Percentiles rank a stretch among this genome's conserved stretches.
Evolutionary conservation across 352 stramenopile species (phyloP).

Genomic region (Globisporangium abappressorium): DNA sequence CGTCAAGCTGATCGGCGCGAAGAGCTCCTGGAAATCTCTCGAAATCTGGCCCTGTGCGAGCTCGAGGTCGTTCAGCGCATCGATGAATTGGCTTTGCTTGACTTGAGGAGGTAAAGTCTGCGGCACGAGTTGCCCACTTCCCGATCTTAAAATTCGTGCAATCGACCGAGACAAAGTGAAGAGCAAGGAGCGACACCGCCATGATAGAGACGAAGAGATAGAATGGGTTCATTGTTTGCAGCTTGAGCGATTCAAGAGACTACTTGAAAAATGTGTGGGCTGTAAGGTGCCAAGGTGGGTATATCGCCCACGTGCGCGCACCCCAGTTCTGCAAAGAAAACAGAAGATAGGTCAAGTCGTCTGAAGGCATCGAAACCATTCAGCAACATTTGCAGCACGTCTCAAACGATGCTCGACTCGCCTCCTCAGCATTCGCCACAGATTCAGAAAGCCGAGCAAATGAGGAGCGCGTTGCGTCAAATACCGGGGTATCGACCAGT

Average conservation of each 20-base stretch:
- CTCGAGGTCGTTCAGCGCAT: background rate
- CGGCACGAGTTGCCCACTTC: background rate
- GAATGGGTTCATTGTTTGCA: background rate
- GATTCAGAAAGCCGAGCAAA: too few relatives aligned
- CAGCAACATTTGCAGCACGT: background rate
- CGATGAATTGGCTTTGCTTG: background rate
- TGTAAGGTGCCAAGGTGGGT: background rate
- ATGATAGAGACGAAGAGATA: background rate
- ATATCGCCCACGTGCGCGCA: background rate
- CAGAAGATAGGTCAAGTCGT: background rate
- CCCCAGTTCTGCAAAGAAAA: background rate
- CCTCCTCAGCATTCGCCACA: too few relatives aligned
- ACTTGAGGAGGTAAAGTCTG: background rate
- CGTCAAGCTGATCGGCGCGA: background rate
- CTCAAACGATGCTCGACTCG: too few relatives aligned
- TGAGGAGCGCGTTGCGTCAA: too few relatives aligned
- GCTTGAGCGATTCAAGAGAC: too few relatives aligned
- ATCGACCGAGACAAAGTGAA: background rate
- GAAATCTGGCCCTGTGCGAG: background rate
- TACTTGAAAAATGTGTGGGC: background rate
- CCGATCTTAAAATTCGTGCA: background rate
- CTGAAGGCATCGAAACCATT: background rate
- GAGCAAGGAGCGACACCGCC: background rate
- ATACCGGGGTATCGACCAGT: too few relatives aligned
- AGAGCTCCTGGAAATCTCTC: background rate